These are phyloP conservation scores for Serendipita vermifera DNA, from an alignment of 768 basidiomycete genomes.

Conservation along the genomic window DNA sequence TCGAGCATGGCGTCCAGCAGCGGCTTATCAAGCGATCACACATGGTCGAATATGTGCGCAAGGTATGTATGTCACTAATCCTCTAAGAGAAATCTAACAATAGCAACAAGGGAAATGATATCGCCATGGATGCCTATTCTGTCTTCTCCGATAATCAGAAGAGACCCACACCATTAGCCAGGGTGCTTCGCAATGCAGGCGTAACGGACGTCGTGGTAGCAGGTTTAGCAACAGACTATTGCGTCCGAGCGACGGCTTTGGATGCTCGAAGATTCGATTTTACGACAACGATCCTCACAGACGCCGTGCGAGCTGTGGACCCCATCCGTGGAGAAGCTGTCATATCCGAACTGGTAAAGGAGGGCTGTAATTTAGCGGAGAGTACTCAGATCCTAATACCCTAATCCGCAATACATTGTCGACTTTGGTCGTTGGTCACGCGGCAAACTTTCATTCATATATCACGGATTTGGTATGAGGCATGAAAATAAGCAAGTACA, in stretches of 20 bases:
- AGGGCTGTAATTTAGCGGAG: slow-evolving; percentile 9
- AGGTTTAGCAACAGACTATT: slow-evolving; percentile 64
- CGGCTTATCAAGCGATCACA: slow-evolving; percentile 29
- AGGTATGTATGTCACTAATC: slow-evolving; percentile 19
- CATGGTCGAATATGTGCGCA: slow-evolving; percentile 20
- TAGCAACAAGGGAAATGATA: slow-evolving; percentile 35
- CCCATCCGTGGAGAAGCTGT: background rate
- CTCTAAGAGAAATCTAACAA: background rate
- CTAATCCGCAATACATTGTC: no score
- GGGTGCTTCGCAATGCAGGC: slow-evolving; percentile 27
- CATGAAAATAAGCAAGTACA: no score
- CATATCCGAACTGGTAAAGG: slow-evolving; percentile 6
- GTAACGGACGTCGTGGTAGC: slow-evolving; percentile 38
- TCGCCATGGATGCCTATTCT: slow-evolving; percentile 60
- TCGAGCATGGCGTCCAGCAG: slow-evolving; percentile 41
- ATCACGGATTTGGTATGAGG: no score
- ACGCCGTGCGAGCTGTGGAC: slow-evolving; percentile 17
- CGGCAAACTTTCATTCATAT: no score
- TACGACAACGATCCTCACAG: slow-evolving; percentile 21
- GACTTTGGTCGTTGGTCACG: no score
- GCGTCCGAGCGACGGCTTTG: slow-evolving; percentile 48
- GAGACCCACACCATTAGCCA: slow-evolving; percentile 35
- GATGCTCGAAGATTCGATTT: slow-evolving; percentile 40
- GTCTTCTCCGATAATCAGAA: slow-evolving; percentile 55
- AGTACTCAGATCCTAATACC: no score